Evolutionary conservation across 2,329 filamentous ascomycete species (phyloP).

Genomic region (Nectriaceae sp.): DNA sequence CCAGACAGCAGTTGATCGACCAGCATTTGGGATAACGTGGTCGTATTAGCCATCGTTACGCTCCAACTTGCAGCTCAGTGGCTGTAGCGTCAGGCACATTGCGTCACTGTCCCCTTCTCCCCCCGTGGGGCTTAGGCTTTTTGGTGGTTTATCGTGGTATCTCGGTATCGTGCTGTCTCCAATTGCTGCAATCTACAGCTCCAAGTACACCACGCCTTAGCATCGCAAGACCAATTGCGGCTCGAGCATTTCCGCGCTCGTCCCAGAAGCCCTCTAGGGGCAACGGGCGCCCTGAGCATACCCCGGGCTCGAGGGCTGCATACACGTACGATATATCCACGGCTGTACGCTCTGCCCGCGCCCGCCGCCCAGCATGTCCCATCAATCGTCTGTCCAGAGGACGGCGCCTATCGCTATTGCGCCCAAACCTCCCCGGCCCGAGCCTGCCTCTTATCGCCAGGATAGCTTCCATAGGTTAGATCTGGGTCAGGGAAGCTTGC

Average conservation of each 20-base stretch:
- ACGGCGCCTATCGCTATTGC: constrained; percentile 69
- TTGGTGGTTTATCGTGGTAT: constrained; percentile 12
- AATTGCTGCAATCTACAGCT: not conserved
- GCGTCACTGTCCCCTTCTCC: constrained; percentile 28
- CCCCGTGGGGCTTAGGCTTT: constrained; percentile 25
- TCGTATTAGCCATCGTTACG: constrained; percentile 30
- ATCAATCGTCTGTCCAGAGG: constrained; percentile 55
- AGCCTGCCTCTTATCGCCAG: constrained; percentile 44
- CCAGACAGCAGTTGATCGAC: constrained; percentile 7
- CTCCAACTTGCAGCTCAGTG: constrained; percentile 26
- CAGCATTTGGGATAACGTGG: constrained; percentile 30
- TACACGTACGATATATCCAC: not conserved
- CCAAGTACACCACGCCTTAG: constrained; percentile 2
- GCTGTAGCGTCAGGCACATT: constrained; percentile 29
- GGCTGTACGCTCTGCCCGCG: constrained; percentile 5
- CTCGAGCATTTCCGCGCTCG: constrained; percentile 27
- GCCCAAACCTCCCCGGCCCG: constrained; percentile 54
- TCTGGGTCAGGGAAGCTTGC: constrained; percentile 51
- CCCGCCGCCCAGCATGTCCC: constrained; percentile 49
- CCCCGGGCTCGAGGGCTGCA: not conserved
- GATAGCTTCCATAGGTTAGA: constrained; percentile 51
- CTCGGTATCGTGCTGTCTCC: constrained; percentile 10
- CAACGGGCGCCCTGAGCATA: constrained; percentile 23
- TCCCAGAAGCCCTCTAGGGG: constrained; percentile 18
- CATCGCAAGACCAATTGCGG: constrained; percentile 23